These are phyloP conservation scores for Hyaloscypha finlandica DNA, from an alignment of 495 filamentous ascomycete genomes.

Conservation along the genomic window DNA sequence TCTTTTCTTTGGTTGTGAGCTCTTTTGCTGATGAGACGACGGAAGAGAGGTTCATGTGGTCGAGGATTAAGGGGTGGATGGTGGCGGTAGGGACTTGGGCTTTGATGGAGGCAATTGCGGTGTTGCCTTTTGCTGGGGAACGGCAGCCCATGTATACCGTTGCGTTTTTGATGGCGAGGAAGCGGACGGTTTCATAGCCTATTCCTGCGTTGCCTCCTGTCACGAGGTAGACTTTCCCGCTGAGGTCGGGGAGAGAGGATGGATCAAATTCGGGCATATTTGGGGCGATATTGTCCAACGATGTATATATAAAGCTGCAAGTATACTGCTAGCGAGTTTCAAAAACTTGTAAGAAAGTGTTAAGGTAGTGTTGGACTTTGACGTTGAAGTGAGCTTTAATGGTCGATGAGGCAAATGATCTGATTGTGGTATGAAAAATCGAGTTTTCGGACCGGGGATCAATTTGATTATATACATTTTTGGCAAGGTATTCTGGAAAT, in stretches of 20 bases:
- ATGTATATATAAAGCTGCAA: too few species aligned
- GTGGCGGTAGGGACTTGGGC: neutral
- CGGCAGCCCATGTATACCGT: slow-evolving; percentile 9
- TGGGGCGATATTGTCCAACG: too few species aligned
- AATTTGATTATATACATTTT: too few species aligned
- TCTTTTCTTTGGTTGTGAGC: neutral
- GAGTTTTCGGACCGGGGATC: too few species aligned
- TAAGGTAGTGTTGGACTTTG: too few species aligned
- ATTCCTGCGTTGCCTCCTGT: slow-evolving; percentile 53
- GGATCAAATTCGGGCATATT: neutral
- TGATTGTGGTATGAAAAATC: too few species aligned
- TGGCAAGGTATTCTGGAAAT: too few species aligned
- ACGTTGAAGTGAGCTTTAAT: too few species aligned
- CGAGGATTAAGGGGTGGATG: slow-evolving; percentile 5
- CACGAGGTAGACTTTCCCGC: slow-evolving; percentile 59
- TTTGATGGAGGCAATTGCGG: slow-evolving; percentile 2
- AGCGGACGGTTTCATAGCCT: slow-evolving; percentile 4
- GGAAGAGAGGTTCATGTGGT: slow-evolving; percentile 7
- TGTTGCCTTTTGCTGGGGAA: neutral
- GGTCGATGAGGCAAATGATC: too few species aligned
- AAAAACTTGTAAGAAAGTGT: too few species aligned
- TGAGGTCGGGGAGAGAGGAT: slow-evolving; percentile 45
- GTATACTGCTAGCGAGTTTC: too few species aligned
- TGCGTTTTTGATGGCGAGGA: neutral
- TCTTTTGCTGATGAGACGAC: slow-evolving; percentile 7